Evolutionary conservation across 2,329 filamentous ascomycete species (phyloP), one percentile per base, ranked within the genome.

Genomic region (Lasiodiplodia theobromae): DNA sequence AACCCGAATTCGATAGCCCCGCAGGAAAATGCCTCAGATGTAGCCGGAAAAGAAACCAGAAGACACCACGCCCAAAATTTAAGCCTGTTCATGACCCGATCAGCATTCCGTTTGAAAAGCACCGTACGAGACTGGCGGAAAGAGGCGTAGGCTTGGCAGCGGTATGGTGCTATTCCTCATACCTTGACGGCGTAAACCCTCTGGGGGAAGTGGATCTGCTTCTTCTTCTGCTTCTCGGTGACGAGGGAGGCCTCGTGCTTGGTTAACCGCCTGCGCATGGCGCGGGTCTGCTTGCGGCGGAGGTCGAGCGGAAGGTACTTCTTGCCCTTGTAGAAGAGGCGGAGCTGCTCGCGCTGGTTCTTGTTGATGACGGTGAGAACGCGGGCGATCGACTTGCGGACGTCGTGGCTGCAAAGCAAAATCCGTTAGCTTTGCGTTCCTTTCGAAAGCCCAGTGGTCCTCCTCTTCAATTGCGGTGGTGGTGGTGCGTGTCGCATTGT

Each of bases 311-410:
- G 96, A 74, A 94, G 86, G 90, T 97, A 97, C 89, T 97, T 98
- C 93, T 98, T 98, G 91, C 92, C 92, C 90, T 97, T 96, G 91
- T 99, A 99, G 92, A 98, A 98, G 77, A 98, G 89, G 79, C 94
- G 94, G 80, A 99, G 93, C 87, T 98, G 94, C 76, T 93, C 88
- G 84, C 96, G 92, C 89, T 99, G 96, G 90, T 97, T 98, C 86
- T 94, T 92, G 90, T 98, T 99, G 91, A 99, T 97, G 87, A 99
- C 89, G 85, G 96, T 99, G 80, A 99, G 91, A 86, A 97, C 93
- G 82, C 95, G 94, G 82, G 96, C 96, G 86, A 99, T 97, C 75
- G 94, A 97, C 90, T 99, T 99, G 89, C 96, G 94, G 84, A 99
- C 89, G 85, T 99, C 96, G 88, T 97, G 93, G 86, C 94, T 97